phyloP scores from a whole-genome alignment of 1,284 basidiomycete genomes.

The Marasmius oreades region DNA sequence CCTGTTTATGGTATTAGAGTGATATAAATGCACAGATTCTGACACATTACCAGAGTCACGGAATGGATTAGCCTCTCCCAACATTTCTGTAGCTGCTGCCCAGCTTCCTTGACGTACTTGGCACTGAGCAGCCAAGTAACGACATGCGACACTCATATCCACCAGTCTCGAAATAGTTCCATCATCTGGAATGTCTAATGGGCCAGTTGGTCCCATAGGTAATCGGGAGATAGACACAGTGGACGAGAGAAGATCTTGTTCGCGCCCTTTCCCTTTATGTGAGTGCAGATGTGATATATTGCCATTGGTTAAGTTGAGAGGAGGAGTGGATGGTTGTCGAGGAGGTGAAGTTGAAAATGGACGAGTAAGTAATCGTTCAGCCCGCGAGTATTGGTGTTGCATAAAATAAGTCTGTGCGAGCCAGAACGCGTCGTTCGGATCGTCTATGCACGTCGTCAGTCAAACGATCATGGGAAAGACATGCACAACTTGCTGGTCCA shows the following conservation, averaged over 20 bases:
- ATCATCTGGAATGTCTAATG: conserved; percentile 61
- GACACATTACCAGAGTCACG: conserved; percentile 54
- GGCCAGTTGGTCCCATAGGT: conserved; percentile 64
- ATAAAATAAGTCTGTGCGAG: conserved; percentile 96
- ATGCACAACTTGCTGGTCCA: conserved; percentile 79
- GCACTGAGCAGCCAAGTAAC: conserved; percentile 93
- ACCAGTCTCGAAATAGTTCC: conserved; percentile 74
- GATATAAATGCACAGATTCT: neutral
- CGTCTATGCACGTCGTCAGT: conserved; percentile 47
- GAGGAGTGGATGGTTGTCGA: conserved; percentile 30
- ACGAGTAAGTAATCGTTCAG: conserved; percentile 85
- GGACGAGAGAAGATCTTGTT: conserved; percentile 35
- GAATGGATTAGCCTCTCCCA: conserved; percentile 91
- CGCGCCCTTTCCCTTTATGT: conserved; percentile 62
- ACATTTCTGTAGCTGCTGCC: conserved; percentile 88
- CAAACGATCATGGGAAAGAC: conserved; percentile 9
- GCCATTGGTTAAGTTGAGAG: conserved; percentile 37
- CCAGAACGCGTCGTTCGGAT: conserved; percentile 98
- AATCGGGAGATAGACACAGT: conserved; percentile 46
- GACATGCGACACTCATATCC: conserved; percentile 88
- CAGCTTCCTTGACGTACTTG: conserved; percentile 92
- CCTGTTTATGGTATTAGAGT: conserved; percentile 27
- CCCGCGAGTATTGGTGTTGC: conserved; percentile 91
- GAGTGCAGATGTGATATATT: conserved; percentile 27
- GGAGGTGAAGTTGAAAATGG: conserved; percentile 63